Conservation (phyloP, 495 filamentous ascomycete genomes). For the Neurospora terricola region DNA sequence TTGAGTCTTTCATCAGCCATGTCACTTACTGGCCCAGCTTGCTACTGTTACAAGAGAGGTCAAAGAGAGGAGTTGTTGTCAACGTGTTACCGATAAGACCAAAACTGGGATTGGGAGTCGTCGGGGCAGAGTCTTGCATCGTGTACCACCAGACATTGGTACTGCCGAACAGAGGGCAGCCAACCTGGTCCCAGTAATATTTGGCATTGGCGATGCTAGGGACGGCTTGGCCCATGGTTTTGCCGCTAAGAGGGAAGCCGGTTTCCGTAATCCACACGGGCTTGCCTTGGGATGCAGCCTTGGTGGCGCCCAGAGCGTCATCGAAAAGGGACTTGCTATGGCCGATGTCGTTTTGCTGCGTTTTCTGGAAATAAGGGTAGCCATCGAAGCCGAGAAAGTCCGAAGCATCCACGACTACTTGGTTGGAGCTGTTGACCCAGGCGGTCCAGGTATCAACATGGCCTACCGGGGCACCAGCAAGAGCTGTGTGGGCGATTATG, state of each 20-base stretch:
- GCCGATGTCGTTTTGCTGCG: constrained; percentile 49
- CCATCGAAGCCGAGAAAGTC: constrained; percentile 76
- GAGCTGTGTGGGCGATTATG: constrained; percentile 46
- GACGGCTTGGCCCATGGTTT: constrained; percentile 47
- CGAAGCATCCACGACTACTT: constrained; percentile 53
- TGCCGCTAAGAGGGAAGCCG: constrained; percentile 70
- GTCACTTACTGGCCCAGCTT: neutral
- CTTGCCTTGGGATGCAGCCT: constrained; percentile 51
- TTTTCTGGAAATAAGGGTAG: constrained; percentile 67
- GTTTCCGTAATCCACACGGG: constrained; percentile 86
- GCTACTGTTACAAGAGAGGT: constrained; percentile 43
- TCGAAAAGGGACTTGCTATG: constrained; percentile 53
- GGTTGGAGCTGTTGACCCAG: constrained; percentile 67
- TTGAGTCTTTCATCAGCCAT: neutral
- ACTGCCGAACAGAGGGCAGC: constrained; percentile 57
- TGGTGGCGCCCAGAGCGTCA: constrained; percentile 49
- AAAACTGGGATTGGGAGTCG: constrained; percentile 57
- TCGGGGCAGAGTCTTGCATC: constrained; percentile 52
- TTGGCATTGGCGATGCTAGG: constrained; percentile 60
- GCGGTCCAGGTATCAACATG: constrained; percentile 92
- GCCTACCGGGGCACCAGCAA: constrained; percentile 52
- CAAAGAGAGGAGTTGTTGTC: constrained; percentile 48
- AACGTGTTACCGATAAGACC: constrained; percentile 40
- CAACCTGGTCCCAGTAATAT: constrained; percentile 70
- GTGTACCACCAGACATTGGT: constrained; percentile 72